Conservation (phyloP, 78 protist genomes). For the Polysphondylium violaceum region DNA sequence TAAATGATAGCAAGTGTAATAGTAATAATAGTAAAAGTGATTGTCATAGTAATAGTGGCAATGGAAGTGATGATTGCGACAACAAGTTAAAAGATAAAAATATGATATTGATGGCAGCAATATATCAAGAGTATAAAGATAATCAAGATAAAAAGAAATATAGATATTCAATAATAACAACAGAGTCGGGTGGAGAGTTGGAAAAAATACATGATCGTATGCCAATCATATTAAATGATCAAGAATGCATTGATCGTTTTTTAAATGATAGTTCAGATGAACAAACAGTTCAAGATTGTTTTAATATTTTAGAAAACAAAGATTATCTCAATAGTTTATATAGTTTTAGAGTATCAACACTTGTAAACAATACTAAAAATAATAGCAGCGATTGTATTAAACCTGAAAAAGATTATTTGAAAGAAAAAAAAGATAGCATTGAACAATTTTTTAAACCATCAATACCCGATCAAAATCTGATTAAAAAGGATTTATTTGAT, state of each 20-base stretch:
- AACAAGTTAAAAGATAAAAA: neutral
- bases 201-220: conserved; percentile 15
- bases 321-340: neutral
- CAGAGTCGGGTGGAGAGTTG: neutral
- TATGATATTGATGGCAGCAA: conserved; percentile 42
- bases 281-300: neutral
- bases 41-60: neutral
- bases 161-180: conserved; percentile 18
- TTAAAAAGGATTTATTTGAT: too few relatives aligned
- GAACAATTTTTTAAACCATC: conserved; percentile 7
- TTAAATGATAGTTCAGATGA: neutral
- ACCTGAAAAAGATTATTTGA: conserved; percentile 27
- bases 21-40: neutral
- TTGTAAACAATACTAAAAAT: conserved; percentile 21
- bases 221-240: conserved; percentile 12
- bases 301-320: too few relatives aligned
- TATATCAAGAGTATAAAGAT: neutral
- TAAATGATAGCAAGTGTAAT: neutral
- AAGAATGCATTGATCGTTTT: neutral
- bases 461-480: too few relatives aligned
- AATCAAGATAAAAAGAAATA: neutral
- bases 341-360: conserved; percentile 5
- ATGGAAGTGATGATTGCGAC: neutral
- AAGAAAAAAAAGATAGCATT: conserved; percentile 3
- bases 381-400: conserved; percentile 4